Percentiles rank a stretch among this genome's conserved stretches.
phyloP scores from a whole-genome alignment of 306 rosid genomes.

The Cicer cuneatum region DNA sequence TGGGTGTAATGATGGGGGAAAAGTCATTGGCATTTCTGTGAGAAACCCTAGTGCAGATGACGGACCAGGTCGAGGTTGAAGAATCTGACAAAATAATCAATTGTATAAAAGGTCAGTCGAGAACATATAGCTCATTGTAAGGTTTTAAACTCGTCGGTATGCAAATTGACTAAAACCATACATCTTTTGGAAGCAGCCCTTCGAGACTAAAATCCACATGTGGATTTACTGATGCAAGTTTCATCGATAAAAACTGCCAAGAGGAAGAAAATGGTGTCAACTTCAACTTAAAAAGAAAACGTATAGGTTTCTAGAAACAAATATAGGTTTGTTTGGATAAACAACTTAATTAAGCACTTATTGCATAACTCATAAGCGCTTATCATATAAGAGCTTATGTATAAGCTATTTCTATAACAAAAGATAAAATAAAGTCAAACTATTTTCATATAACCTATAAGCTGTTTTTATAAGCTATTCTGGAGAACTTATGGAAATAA shows the following conservation, averaged over 20 bases:
- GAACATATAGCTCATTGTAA: background rate
- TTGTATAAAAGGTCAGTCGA: background rate
- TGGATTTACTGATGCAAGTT: constrained; percentile 14
- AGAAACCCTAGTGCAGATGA: constrained; percentile 3
- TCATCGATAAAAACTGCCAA: constrained; percentile 25
- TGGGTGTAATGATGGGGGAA: constrained; percentile 11
- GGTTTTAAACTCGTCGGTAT: background rate
- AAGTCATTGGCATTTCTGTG: background rate
- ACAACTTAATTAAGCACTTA: too few relatives aligned
- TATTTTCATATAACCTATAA: too few relatives aligned
- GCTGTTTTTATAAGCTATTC: too few relatives aligned
- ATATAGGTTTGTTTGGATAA: background rate
- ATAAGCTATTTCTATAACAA: too few relatives aligned
- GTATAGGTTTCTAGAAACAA: background rate
- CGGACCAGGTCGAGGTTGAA: constrained; percentile 1
- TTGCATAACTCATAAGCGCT: too few relatives aligned
- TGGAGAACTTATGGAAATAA: too few relatives aligned
- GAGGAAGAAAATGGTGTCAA: background rate
- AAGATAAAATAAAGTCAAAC: too few relatives aligned
- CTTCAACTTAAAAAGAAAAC: background rate
- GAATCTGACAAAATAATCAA: constrained; percentile 11
- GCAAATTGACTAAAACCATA: background rate
- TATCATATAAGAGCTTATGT: too few relatives aligned
- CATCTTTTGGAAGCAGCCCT: background rate
- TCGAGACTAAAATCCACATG: background rate